phyloP scores from a whole-genome alignment of 257 asterid species.

The Eucommia ulmoides region DNA sequence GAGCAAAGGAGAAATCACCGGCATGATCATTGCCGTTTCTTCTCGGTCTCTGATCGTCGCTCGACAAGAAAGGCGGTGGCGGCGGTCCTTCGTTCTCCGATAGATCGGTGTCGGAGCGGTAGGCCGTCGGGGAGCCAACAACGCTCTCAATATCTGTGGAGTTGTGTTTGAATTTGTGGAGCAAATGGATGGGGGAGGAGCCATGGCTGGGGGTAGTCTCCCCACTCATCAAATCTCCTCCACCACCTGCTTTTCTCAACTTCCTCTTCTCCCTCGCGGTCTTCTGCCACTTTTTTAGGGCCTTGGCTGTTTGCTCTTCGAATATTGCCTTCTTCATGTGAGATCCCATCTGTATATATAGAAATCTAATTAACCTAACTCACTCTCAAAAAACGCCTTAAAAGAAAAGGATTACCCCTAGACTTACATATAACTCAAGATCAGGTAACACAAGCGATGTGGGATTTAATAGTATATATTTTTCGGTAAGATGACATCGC shows the following conservation, averaged over 20 bases:
- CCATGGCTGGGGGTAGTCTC: conserved; percentile 22
- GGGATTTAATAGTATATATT: too few species aligned
- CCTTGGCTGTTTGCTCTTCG: conserved; percentile 59
- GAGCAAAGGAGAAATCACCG: too few species aligned
- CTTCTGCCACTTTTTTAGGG: conserved; percentile 49
- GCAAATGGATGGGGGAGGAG: conserved; percentile 17
- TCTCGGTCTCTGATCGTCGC: too few species aligned
- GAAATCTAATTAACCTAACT: too few species aligned
- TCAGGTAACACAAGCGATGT: too few species aligned
- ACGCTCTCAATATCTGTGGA: conserved; percentile 18
- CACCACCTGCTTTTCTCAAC: conserved; percentile 13
- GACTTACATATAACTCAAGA: too few species aligned
- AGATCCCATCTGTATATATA: conserved; percentile 43
- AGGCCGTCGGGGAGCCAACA: conserved; percentile 20
- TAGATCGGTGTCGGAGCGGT: conserved; percentile 31
- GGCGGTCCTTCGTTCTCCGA: conserved; percentile 28
- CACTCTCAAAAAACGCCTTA: too few species aligned
- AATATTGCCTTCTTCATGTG: conserved; percentile 52
- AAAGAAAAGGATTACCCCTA: too few species aligned
- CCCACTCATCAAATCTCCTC: conserved; percentile 16
- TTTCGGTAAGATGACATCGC: too few species aligned
- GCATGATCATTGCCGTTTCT: too few species aligned
- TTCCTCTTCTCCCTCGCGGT: conserved; percentile 40
- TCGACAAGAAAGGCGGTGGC: too few species aligned
- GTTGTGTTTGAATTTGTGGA: conserved; percentile 28